Evolutionary conservation across 106 monocot genomes (phyloP).

Genomic region (Xerophyta viscosa): DNA sequence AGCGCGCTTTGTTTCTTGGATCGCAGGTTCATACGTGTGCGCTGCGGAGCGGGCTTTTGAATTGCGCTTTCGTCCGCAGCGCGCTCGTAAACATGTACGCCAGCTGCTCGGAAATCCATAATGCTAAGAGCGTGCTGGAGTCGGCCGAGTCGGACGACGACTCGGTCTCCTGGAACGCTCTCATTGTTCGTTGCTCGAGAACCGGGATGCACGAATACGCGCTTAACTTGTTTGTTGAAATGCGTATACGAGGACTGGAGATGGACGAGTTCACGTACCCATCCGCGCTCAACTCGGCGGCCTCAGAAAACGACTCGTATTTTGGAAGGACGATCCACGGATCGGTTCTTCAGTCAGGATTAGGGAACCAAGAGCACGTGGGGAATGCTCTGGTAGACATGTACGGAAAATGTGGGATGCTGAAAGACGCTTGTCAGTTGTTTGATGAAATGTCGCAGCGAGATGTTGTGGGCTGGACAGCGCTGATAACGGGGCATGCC

Average conservation of each 20-base stretch:
- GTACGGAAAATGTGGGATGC: conserved; percentile 19
- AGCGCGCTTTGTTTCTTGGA: conserved; percentile 10
- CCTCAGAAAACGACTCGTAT: neutral
- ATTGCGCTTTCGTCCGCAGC: conserved; percentile 33
- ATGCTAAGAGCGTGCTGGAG: conserved; percentile 18
- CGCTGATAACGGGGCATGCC: conserved; percentile 33
- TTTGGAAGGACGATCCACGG: conserved; percentile 29
- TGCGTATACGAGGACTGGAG: conserved; percentile 32
- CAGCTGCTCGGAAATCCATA: conserved; percentile 19
- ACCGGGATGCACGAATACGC: conserved; percentile 14
- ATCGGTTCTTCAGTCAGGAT: conserved; percentile 17
- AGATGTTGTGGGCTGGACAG: conserved; percentile 26
- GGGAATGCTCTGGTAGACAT: conserved; percentile 32
- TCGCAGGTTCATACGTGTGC: conserved; percentile 32
- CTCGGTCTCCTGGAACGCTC: conserved; percentile 39
- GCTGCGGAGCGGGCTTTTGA: conserved; percentile 24
- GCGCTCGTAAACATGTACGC: conserved; percentile 37
- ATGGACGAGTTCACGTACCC: conserved; percentile 53
- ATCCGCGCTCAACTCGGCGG: conserved; percentile 33
- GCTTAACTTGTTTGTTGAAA: conserved; percentile 31
- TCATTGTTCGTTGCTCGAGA: conserved; percentile 22
- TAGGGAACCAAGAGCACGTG: conserved; percentile 22
- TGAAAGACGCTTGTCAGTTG: conserved; percentile 9
- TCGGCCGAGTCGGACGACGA: conserved; percentile 13
- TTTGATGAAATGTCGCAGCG: conserved; percentile 6